Evolutionary conservation across 2,329 filamentous ascomycete species (phyloP).

Genomic region (Penicillium sp.): DNA sequence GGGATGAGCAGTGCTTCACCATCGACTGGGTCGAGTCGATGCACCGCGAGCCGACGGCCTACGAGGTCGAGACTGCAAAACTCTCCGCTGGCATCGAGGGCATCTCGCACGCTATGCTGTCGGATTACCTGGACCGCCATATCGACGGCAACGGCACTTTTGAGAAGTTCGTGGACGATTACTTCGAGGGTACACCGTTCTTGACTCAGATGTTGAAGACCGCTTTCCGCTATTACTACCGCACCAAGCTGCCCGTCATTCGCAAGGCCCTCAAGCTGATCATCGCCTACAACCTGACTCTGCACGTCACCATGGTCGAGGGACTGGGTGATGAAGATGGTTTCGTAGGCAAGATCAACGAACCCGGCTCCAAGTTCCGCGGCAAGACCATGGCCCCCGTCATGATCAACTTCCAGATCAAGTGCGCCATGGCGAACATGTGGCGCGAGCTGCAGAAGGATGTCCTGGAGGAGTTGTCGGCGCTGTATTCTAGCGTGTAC

Average conservation of each 20-base stretch:
- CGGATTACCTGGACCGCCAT: constrained; percentile 92
- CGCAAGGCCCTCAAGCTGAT: constrained; percentile 95
- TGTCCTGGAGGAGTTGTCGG: constrained; percentile 88
- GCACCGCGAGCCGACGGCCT: constrained; percentile 73
- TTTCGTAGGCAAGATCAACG: constrained; percentile 80
- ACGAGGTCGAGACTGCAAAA: constrained; percentile 83
- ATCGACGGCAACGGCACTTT: constrained; percentile 88
- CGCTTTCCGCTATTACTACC: constrained; percentile 87
- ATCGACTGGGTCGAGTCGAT: constrained; percentile 90
- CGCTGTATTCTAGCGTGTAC: constrained; percentile 95
- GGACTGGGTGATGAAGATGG: constrained; percentile 78
- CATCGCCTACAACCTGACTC: constrained; percentile 90
- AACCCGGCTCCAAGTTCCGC: constrained; percentile 81
- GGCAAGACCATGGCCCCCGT: constrained; percentile 91
- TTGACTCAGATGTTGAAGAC: constrained; percentile 96
- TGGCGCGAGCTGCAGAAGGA: constrained; percentile 98
- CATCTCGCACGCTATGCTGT: constrained; percentile 76
- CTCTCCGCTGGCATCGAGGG: constrained; percentile 88
- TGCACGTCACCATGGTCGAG: constrained; percentile 93
- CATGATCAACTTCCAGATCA: constrained; percentile 99
- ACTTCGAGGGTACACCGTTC: constrained; percentile 94
- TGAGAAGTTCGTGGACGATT: constrained; percentile 90
- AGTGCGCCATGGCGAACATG: constrained; percentile 95
- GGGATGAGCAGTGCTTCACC: constrained; percentile 88
- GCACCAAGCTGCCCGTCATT: constrained; percentile 84